These are phyloP conservation scores for Balakata baccata DNA, from an alignment of 345 rosid species.

Conservation along the genomic window DNA sequence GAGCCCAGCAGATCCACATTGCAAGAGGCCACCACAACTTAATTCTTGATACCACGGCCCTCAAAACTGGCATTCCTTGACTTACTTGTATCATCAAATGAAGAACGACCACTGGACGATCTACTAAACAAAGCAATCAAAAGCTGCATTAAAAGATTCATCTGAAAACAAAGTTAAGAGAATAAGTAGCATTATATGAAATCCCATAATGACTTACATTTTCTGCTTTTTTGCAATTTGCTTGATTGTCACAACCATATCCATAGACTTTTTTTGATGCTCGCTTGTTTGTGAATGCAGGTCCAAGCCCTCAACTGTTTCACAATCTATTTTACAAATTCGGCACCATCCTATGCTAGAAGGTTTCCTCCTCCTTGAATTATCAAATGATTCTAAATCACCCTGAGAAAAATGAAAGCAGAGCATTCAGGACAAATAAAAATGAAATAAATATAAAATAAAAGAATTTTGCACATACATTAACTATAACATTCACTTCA, in stretches of 20 bases:
- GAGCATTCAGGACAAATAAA: neutral
- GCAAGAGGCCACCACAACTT: slow-evolving; percentile 25
- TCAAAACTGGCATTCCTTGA: slow-evolving; percentile 38
- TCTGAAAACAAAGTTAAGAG: slow-evolving; percentile 8
- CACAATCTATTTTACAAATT: slow-evolving; percentile 72
- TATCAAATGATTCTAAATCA: slow-evolving; percentile 45
- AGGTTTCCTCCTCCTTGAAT: slow-evolving; percentile 51
- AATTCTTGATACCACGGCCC: slow-evolving; percentile 46
- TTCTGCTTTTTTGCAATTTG: slow-evolving; percentile 71
- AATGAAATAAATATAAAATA: too few species aligned
- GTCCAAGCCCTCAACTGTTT: slow-evolving; percentile 68
- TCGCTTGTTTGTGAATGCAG: slow-evolving; percentile 69
- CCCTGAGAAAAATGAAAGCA: slow-evolving; percentile 37
- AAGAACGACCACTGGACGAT: slow-evolving; percentile 34
- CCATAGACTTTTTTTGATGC: slow-evolving; percentile 72
- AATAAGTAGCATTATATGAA: slow-evolving; percentile 1
- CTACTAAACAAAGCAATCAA: slow-evolving; percentile 32
- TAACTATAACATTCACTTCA: neutral
- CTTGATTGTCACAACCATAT: slow-evolving; percentile 53
- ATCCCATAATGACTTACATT: slow-evolving; percentile 34
- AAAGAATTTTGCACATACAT: neutral
- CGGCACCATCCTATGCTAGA: slow-evolving; percentile 72
- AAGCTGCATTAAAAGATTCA: slow-evolving; percentile 1
- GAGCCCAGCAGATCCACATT: slow-evolving; percentile 13
- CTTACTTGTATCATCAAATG: slow-evolving; percentile 46